These are phyloP conservation scores for Jaenimonas drosophilae DNA, from an alignment of 208 protist species.

Conservation along the genomic window DNA sequence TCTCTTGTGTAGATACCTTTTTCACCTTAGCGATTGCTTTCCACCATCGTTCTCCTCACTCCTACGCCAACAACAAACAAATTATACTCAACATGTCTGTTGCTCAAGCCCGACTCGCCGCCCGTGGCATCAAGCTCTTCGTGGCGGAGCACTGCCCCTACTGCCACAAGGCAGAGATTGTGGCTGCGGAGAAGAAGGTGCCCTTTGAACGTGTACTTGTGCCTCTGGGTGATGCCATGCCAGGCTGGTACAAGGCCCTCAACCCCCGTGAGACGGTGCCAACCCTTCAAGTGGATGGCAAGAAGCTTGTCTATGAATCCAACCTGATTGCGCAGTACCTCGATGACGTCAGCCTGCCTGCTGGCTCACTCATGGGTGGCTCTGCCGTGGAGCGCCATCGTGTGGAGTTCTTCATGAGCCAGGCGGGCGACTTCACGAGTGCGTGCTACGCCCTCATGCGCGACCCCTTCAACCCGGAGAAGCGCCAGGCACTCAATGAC, in stretches of 20 bases:
- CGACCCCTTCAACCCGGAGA: slow-evolving; percentile 50
- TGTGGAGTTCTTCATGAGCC: slow-evolving; percentile 66
- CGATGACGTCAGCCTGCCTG: slow-evolving; percentile 22
- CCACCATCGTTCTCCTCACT: no score
- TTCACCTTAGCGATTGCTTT: no score
- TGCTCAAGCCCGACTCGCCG: no score
- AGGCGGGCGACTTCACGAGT: slow-evolving; percentile 39
- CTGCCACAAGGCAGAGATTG: slow-evolving; percentile 57
- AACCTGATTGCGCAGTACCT: slow-evolving; percentile 64
- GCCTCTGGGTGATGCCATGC: slow-evolving; percentile 33
- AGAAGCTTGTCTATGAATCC: slow-evolving; percentile 49
- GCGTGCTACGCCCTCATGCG: slow-evolving; percentile 30
- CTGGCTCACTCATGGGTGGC: slow-evolving; percentile 22
- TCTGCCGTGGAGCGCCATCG: slow-evolving; percentile 38
- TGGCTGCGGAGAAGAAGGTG: slow-evolving; percentile 38
- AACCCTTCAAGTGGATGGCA: slow-evolving; percentile 42
- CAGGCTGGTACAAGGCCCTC: slow-evolving; percentile 65
- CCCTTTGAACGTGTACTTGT: slow-evolving; percentile 36
- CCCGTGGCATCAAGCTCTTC: slow-evolving; percentile 51
- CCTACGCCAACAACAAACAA: no score
- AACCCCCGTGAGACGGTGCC: slow-evolving; percentile 71
- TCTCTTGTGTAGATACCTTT: no score
- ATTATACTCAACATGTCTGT: no score
- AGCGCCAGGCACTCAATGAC: slow-evolving; percentile 31
- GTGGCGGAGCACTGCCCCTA: slow-evolving; percentile 39